A percentile compares a stretch with the other conserved stretches of the same genome.
Evolutionary conservation across 1,284 basidiomycete genomes (phyloP).

Genomic region (Pseudozyma tsukubaensis): DNA sequence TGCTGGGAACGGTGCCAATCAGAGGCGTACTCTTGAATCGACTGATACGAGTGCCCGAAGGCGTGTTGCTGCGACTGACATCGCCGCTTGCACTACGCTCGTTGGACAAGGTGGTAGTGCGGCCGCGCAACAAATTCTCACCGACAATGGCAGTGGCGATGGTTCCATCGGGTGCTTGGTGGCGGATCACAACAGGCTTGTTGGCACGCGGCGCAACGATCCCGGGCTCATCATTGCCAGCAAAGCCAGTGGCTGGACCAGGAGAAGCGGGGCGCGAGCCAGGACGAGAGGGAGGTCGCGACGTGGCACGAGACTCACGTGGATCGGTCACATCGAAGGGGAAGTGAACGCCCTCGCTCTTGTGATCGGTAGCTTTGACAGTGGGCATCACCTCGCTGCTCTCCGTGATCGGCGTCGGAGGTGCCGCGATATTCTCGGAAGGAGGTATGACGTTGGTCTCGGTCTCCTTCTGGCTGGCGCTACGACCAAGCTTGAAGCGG

Average conservation of each 20-base stretch:
- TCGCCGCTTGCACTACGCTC: constrained; percentile 28
- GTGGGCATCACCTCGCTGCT: constrained; percentile 12
- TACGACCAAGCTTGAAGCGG: constrained; percentile 45
- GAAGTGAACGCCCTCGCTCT: constrained; percentile 21
- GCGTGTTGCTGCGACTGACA: constrained; percentile 45
- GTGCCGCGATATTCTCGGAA: constrained; percentile 3
- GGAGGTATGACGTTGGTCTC: constrained; percentile 4
- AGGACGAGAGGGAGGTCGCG: constrained; percentile 31
- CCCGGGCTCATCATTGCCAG: constrained; percentile 12
- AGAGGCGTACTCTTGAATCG: constrained; percentile 54
- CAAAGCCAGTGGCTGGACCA: constrained; percentile 17
- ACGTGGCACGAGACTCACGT: constrained; percentile 9
- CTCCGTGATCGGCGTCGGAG: constrained; percentile 24
- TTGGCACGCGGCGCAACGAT: constrained; percentile 35
- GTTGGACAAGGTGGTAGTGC: constrained; percentile 16
- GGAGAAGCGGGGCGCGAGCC: constrained; percentile 45
- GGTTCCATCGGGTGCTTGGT: constrained; percentile 45
- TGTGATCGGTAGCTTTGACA: constrained; percentile 6
- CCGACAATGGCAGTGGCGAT: constrained; percentile 53
- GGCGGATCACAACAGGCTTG: constrained; percentile 57
- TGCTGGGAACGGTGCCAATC: constrained; percentile 19
- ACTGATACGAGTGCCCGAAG: constrained; percentile 39
- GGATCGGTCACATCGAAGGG: constrained; percentile 23
- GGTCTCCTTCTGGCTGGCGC: constrained; percentile 20
- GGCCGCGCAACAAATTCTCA: constrained; percentile 53